Evolutionary conservation across 2,329 filamentous ascomycete genomes (phyloP).

Genomic region (Paecilomyces variotii): DNA sequence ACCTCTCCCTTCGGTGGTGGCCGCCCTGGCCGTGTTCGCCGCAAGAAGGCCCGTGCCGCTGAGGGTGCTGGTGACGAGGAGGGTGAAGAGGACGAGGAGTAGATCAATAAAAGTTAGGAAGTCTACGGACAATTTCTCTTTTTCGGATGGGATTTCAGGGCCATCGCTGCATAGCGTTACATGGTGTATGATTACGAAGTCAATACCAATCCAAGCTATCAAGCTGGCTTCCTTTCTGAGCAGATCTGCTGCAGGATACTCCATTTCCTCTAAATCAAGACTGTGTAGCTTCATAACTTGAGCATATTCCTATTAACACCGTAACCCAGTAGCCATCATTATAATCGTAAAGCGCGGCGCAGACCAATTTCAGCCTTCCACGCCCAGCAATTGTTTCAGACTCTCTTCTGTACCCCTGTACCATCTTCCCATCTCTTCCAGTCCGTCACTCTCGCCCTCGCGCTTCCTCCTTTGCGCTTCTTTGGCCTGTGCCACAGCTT

Average conservation of each 20-base stretch:
- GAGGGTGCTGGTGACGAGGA: slow-evolving; percentile 53
- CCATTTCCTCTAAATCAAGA: background rate
- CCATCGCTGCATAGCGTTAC: slow-evolving; percentile 31
- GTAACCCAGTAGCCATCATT: slow-evolving; percentile 10
- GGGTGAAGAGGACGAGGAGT: slow-evolving; percentile 81
- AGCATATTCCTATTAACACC: slow-evolving; percentile 16
- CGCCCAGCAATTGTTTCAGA: slow-evolving; percentile 31
- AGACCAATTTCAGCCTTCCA: slow-evolving; percentile 15
- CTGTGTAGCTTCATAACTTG: background rate
- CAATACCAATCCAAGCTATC: slow-evolving; percentile 29
- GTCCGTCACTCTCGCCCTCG: slow-evolving; percentile 38
- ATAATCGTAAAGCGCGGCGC: slow-evolving; percentile 8
- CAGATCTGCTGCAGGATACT: slow-evolving; percentile 3
- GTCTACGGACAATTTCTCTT: slow-evolving; percentile 26
- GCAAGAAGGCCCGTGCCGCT: slow-evolving; percentile 98
- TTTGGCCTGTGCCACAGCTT: slow-evolving; percentile 39
- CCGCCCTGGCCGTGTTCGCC: slow-evolving; percentile 92
- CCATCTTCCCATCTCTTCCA: slow-evolving; percentile 41
- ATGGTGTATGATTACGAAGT: slow-evolving; percentile 34
- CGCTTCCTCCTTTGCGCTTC: slow-evolving; percentile 36
- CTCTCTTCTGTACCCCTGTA: slow-evolving; percentile 34
- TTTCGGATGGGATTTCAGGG: slow-evolving; percentile 29
- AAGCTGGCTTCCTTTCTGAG: slow-evolving; percentile 28
- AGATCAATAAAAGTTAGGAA: slow-evolving; percentile 32
- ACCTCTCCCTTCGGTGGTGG: slow-evolving; percentile 97